Percentiles rank a stretch among this genome's conserved stretches.
These are phyloP conservation scores for Aspergillus biplanus DNA, from an alignment of 495 filamentous ascomycete genomes.

Conservation along the genomic window DNA sequence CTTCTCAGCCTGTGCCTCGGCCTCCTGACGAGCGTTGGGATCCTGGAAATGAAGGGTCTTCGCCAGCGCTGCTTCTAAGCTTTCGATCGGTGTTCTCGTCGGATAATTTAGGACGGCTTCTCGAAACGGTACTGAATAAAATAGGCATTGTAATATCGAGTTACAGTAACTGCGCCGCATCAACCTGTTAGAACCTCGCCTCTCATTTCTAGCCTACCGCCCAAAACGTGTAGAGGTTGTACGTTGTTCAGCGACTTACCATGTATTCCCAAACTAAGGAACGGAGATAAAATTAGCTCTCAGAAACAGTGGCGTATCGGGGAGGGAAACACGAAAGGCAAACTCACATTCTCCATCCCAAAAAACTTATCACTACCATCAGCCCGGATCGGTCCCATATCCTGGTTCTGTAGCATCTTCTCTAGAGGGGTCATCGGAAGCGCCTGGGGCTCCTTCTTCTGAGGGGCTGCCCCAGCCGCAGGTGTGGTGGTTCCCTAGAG, in stretches of 20 bases:
- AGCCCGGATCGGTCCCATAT: slow-evolving; percentile 73
- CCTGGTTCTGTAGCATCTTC: slow-evolving; percentile 66
- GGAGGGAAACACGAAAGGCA: slow-evolving; percentile 8
- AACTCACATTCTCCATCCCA: slow-evolving; percentile 93
- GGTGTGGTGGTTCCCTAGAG: slow-evolving; percentile 47
- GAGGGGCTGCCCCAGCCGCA: slow-evolving; percentile 43
- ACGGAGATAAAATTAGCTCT: slow-evolving; percentile 28
- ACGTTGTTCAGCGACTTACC: slow-evolving; percentile 58
- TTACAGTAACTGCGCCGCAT: slow-evolving; percentile 80
- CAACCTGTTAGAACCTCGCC: slow-evolving; percentile 14
- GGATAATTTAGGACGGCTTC: slow-evolving; percentile 95
- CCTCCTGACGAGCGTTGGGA: slow-evolving; percentile 42
- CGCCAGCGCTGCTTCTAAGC: slow-evolving; percentile 50
- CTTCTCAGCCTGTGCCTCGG: slow-evolving; percentile 49
- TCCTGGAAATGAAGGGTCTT: slow-evolving; percentile 53
- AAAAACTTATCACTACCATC: slow-evolving; percentile 99
- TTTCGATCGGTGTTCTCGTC: slow-evolving; percentile 60
- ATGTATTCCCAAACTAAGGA: slow-evolving; percentile 90
- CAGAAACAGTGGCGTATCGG: slow-evolving; percentile 3
- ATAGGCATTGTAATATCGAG: slow-evolving; percentile 95
- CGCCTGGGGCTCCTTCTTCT: slow-evolving; percentile 74
- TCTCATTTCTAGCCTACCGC: background rate
- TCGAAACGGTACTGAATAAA: slow-evolving; percentile 93
- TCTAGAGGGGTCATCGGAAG: slow-evolving; percentile 77
- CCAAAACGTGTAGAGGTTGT: background rate